These are phyloP conservation scores for Buddleja alternifolia DNA, from an alignment of 257 asterid species.

Conservation along the genomic window DNA sequence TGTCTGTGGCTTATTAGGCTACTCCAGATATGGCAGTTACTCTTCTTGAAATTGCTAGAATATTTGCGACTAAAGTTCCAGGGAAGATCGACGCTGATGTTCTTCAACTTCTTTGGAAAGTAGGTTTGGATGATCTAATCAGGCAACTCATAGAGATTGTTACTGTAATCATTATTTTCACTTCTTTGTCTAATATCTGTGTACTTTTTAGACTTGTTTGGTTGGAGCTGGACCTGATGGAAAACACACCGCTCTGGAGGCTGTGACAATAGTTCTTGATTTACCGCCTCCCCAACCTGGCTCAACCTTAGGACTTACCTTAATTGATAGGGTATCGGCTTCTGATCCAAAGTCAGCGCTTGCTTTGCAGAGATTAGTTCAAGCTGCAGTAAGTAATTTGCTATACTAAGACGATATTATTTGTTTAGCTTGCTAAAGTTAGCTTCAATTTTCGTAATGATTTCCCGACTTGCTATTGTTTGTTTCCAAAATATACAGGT, in stretches of 20 bases:
- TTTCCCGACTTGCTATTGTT: slow-evolving; percentile 18
- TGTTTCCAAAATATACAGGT: slow-evolving; percentile 54
- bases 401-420: slow-evolving; percentile 18
- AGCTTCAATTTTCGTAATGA: slow-evolving; percentile 12
- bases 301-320: slow-evolving; percentile 70
- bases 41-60: slow-evolving; percentile 96
- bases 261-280: slow-evolving; percentile 97
- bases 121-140: slow-evolving; percentile 43
- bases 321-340: slow-evolving; percentile 89
- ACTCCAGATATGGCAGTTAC: slow-evolving; percentile 99
- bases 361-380: slow-evolving; percentile 96
- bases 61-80: slow-evolving; percentile 98
- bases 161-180: slow-evolving; percentile 26
- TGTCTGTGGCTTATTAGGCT: slow-evolving; percentile 63
- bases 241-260: slow-evolving; percentile 97
- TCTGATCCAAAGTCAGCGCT: slow-evolving; percentile 98
- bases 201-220: slow-evolving; percentile 78
- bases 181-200: slow-evolving; percentile 28
- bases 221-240: slow-evolving; percentile 99
- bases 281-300: slow-evolving; percentile 99
- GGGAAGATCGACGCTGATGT: slow-evolving; percentile 99
- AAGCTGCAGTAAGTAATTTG: slow-evolving; percentile 84
- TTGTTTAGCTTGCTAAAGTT: slow-evolving; percentile 18
- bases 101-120: slow-evolving; percentile 97
- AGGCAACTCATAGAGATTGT: slow-evolving; percentile 15